Percentiles rank a stretch among this genome's conserved stretches.
phyloP scores from a whole-genome alignment of 73 alveolate genomes.

The Tetrahymena elliotti region DNA sequence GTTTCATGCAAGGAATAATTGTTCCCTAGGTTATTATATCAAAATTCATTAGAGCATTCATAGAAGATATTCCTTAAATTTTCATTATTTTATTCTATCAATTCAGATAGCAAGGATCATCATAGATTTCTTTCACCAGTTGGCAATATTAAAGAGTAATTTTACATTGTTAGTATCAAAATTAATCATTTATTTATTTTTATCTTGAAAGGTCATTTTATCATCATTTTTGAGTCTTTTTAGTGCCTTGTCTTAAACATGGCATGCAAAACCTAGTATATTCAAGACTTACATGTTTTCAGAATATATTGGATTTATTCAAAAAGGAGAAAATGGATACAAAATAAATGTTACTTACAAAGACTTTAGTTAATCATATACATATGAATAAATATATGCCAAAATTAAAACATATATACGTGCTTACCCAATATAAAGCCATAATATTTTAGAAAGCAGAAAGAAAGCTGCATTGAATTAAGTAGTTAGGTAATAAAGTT shows the following conservation, averaged over 20 bases:
- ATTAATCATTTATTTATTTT: neutral
- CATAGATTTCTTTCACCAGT: neutral
- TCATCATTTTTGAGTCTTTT: neutral
- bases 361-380: neutral
- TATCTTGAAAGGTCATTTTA: neutral
- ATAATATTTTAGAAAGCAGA: neutral
- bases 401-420: neutral
- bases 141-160: neutral
- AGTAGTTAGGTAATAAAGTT: neutral
- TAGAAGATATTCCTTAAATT: neutral
- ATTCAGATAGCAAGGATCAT: neutral
- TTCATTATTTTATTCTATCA: neutral
- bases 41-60: neutral
- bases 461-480: neutral
- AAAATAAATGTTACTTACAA: neutral
- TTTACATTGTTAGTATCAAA: neutral
- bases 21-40: neutral
- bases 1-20: neutral
- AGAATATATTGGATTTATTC: neutral
- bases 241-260: neutral
- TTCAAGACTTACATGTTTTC: neutral
- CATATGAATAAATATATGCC: neutral
- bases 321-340: neutral
- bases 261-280: neutral
- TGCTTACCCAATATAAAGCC: neutral